These are phyloP conservation scores for Cladosporium sp. DNA, from an alignment of 2,329 filamentous ascomycete species.

Conservation along the genomic window DNA sequence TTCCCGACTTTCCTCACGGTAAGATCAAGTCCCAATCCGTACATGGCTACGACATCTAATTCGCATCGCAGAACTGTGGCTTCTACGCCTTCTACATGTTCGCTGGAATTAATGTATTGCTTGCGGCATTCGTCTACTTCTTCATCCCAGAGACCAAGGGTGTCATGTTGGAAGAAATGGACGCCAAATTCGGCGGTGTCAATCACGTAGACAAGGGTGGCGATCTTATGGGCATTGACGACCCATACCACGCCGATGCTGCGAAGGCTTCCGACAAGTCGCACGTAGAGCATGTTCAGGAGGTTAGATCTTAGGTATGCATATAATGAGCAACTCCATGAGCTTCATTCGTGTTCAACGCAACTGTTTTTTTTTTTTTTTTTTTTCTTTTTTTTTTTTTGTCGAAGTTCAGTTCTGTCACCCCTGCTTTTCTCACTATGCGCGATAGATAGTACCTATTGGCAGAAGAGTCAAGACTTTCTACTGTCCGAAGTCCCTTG, in stretches of 20 bases:
- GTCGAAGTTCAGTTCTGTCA: no score
- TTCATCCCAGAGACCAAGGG: conserved; percentile 42
- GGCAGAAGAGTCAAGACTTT: neutral
- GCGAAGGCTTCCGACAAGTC: conserved; percentile 13
- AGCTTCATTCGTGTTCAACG: neutral
- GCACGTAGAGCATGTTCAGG: conserved; percentile 19
- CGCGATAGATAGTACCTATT: neutral
- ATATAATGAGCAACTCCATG: neutral
- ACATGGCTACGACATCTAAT: neutral
- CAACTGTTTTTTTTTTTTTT: neutral
- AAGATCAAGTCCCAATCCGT: neutral
- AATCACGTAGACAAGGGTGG: conserved; percentile 55
- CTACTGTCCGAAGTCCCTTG: neutral
- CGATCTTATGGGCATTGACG: conserved; percentile 39
- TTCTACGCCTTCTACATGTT: conserved; percentile 57
- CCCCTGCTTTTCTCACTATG: neutral
- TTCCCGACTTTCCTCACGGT: conserved; percentile 60
- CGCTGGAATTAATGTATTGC: conserved; percentile 42
- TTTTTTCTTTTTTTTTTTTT: no score
- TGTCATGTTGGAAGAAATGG: conserved; percentile 53
- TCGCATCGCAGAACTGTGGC: conserved; percentile 42
- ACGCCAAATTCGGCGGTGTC: conserved; percentile 52
- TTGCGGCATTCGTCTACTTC: conserved; percentile 40
- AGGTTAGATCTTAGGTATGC: neutral
- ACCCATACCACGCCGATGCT: conserved; percentile 30